Conservation (phyloP, 2,329 filamentous ascomycete genomes). For the Drechslerella dactyloides region DNA sequence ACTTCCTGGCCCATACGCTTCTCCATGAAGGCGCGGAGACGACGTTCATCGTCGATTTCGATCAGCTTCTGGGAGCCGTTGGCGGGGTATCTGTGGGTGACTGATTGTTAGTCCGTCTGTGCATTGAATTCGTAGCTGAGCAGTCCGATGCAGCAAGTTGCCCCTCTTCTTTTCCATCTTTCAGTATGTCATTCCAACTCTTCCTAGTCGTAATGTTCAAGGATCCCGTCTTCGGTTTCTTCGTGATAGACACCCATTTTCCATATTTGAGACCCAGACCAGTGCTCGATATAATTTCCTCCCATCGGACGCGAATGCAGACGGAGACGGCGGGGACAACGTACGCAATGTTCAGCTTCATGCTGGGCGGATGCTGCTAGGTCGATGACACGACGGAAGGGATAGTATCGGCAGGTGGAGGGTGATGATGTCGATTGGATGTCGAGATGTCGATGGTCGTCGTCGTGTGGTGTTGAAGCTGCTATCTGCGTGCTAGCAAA, state of each 20-base stretch:
- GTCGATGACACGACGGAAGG: conserved; percentile 32
- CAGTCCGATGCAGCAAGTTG: neutral
- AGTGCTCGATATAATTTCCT: conserved; percentile 2
- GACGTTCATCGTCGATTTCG: conserved; percentile 99
- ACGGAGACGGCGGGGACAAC: conserved; percentile 12
- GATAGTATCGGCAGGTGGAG: conserved; percentile 5
- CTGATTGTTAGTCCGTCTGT: conserved; percentile 1
- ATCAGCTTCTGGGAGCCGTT: conserved; percentile 99
- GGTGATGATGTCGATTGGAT: conserved; percentile 15
- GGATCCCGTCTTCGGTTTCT: neutral
- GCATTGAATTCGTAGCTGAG: neutral
- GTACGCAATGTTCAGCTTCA: conserved; percentile 50
- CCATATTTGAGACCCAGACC: neutral
- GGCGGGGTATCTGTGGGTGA: conserved; percentile 73
- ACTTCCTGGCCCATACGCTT: conserved; percentile 86
- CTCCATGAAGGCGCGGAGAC: conserved; percentile 98
- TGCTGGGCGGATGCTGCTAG: conserved; percentile 40
- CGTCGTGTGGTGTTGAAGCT: conserved; percentile 28
- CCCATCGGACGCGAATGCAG: conserved; percentile 1
- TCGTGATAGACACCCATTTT: conserved; percentile 2
- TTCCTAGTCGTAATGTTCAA: conserved; percentile 4
- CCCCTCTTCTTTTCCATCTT: neutral
- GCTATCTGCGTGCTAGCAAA: conserved; percentile 17
- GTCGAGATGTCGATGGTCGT: conserved; percentile 17
- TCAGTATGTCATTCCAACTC: neutral